Evolutionary conservation across 2,329 filamentous ascomycete species (phyloP).

Genomic region (Fragosphaeria purpurea): DNA sequence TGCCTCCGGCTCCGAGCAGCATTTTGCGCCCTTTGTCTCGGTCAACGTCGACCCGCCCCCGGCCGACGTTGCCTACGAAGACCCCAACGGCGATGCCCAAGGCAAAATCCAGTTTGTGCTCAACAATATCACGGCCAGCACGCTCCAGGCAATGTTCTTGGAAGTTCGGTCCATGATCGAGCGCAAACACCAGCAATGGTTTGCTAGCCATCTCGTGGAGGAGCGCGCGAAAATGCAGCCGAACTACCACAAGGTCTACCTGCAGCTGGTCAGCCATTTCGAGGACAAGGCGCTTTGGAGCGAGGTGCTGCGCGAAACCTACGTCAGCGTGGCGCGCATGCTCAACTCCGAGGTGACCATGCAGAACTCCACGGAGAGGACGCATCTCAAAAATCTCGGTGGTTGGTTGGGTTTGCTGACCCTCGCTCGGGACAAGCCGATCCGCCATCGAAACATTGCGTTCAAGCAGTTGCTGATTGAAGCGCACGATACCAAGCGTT

Average conservation of each 20-base stretch:
- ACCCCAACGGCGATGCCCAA: constrained; percentile 74
- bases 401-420: constrained; percentile 90
- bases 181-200: constrained; percentile 85
- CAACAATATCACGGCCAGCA: constrained; percentile 91
- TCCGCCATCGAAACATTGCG: constrained; percentile 92
- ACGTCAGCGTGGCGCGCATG: constrained; percentile 73
- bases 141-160: constrained; percentile 71
- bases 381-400: constrained; percentile 85
- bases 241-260: constrained; percentile 89
- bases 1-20: constrained; percentile 40
- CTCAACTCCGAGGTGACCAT: constrained; percentile 84
- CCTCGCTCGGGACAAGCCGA: constrained; percentile 85
- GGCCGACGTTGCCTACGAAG: constrained; percentile 57
- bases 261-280: constrained; percentile 78
- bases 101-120: constrained; percentile 92
- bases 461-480: constrained; percentile 94
- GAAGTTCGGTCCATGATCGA: constrained; percentile 73
- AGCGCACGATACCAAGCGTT: constrained; percentile 81
- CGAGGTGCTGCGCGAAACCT: constrained; percentile 89
- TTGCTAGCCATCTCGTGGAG: constrained; percentile 88
- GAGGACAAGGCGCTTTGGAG: constrained; percentile 70
- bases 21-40: constrained; percentile 63
- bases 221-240: constrained; percentile 95
- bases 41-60: constrained; percentile 65
- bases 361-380: constrained; percentile 73